phyloP scores from a whole-genome alignment of 1,284 basidiomycete species.

The Sanghuangporus weigelae region DNA sequence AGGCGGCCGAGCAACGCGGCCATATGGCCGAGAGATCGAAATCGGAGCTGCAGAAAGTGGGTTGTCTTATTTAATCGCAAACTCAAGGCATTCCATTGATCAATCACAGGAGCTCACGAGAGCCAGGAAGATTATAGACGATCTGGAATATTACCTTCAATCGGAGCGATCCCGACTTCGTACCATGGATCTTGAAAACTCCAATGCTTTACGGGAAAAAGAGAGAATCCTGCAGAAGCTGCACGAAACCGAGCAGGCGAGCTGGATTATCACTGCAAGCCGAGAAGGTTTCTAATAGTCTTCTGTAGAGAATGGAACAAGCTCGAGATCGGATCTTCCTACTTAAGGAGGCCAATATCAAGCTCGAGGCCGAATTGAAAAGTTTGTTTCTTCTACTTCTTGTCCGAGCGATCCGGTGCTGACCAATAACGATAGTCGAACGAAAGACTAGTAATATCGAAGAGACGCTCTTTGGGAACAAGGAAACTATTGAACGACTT shows the following conservation, averaged over 20 bases:
- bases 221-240: slow-evolving; percentile 56
- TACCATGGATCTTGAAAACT: slow-evolving; percentile 56
- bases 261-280: slow-evolving; percentile 20
- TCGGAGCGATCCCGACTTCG: slow-evolving; percentile 61
- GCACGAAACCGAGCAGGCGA: slow-evolving; percentile 62
- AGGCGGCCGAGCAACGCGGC: slow-evolving; percentile 46
- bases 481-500: slow-evolving; percentile 61
- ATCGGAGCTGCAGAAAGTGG: slow-evolving; percentile 51
- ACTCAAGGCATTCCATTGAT: neutral
- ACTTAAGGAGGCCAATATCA: slow-evolving; percentile 63
- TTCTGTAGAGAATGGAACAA: slow-evolving; percentile 67
- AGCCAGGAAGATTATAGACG: slow-evolving; percentile 56
- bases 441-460: slow-evolving; percentile 1
- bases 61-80: slow-evolving; percentile 19
- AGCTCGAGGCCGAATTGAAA: slow-evolving; percentile 62
- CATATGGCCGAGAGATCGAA: slow-evolving; percentile 41
- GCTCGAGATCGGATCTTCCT: slow-evolving; percentile 61
- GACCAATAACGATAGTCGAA: neutral
- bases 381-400: slow-evolving; percentile 33
- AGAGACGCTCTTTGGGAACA: slow-evolving; percentile 43
- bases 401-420: neutral
- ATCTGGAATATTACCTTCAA: slow-evolving; percentile 63
- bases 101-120: slow-evolving; percentile 57
- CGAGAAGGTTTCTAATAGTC: neutral
- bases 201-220: slow-evolving; percentile 54